Evolutionary conservation across 495 filamentous ascomycete genomes (phyloP).

Genomic region (Aspergillus cristatus): DNA sequence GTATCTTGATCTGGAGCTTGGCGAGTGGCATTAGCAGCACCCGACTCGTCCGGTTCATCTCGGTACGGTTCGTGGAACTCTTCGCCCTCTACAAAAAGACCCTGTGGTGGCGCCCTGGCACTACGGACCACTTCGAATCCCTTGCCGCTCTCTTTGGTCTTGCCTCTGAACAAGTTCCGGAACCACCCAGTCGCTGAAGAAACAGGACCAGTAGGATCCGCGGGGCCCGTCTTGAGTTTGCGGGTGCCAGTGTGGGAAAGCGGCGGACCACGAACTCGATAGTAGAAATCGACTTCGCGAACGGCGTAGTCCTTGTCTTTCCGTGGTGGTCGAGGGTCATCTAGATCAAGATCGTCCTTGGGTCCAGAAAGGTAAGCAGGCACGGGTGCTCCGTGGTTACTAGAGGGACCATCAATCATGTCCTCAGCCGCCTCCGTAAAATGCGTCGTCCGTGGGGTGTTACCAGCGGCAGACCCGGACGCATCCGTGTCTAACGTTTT

Average conservation of each 20-base stretch:
- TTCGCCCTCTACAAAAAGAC: slow-evolving; percentile 24
- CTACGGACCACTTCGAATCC: slow-evolving; percentile 95
- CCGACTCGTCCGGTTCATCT: slow-evolving; percentile 43
- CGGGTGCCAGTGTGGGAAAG: slow-evolving; percentile 71
- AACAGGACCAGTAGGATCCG: slow-evolving; percentile 86
- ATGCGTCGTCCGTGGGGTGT: slow-evolving; percentile 31
- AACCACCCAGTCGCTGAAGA: slow-evolving; percentile 85
- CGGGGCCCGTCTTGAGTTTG: slow-evolving; percentile 84
- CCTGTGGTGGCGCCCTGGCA: slow-evolving; percentile 50
- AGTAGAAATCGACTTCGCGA: slow-evolving; percentile 91
- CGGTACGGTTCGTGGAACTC: slow-evolving; percentile 50
- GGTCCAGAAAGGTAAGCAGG: slow-evolving; percentile 42
- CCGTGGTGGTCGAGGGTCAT: slow-evolving; percentile 42
- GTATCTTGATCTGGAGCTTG: slow-evolving; percentile 24
- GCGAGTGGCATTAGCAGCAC: slow-evolving; percentile 16
- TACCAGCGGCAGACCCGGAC: slow-evolving; percentile 23
- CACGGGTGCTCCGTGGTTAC: slow-evolving; percentile 41
- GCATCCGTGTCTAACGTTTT: slow-evolving; percentile 43
- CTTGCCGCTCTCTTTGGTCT: slow-evolving; percentile 82
- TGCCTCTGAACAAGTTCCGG: slow-evolving; percentile 65
- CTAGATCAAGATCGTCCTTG: slow-evolving; percentile 46
- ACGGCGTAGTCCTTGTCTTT: slow-evolving; percentile 87
- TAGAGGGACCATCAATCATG: slow-evolving; percentile 37
- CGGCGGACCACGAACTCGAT: slow-evolving; percentile 83
- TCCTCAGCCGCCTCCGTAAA: slow-evolving; percentile 28